Base-by-base conservation (phyloP, 257 asterid genomes). In the Parsonsia alboflavescens region DNA sequence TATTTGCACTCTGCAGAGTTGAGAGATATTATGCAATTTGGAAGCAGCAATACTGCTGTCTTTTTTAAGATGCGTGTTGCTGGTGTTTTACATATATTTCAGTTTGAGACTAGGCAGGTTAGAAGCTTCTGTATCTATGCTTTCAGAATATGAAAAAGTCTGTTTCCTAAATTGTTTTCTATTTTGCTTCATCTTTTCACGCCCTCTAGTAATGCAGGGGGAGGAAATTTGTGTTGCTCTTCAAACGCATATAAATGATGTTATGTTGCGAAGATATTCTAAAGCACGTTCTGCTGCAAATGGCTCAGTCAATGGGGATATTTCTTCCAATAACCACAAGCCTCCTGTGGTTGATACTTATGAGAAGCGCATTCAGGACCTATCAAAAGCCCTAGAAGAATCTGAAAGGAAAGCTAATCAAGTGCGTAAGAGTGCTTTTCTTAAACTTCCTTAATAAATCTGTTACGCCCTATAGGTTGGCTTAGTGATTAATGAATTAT, bases 41-140 rank as follows among this genome's bases (percentile, higher is more conserved):
- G 99, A 59, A 95, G 99, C 86, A 95, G 99, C 73, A 93, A 95
- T 67, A 86, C 97, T 78, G 99, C 99, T 73, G 97, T 95, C 53
- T 95, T 95, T 84, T 95, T 95, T 82, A 95, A 95, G 88, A 95
- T 95, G 99, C 88, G 99, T 75, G 99, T 95, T 85, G 99, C 99
- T 74, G 98, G 98, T 45, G 97, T 89, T 80, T 84, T 95, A 83
- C 97, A 95, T 81, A 91, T 95, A 77, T 95, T 95, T 85, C 98
- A 95, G 81, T 95, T 95, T 76, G 99, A 95, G 82, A 92, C 99
- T 5, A 92, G 92, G 84, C 99, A 92, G 97, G 99, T 92, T 16
- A 77, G 73, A 54, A 71, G 63, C 36, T 66, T 30, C 36, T 65
- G 30, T 72, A 16, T 77, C 13, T 41, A 26, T 70, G 67, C 3